phyloP scores from a whole-genome alignment of 2,329 filamentous ascomycete genomes.

The Colletotrichum tamarilloi region DNA sequence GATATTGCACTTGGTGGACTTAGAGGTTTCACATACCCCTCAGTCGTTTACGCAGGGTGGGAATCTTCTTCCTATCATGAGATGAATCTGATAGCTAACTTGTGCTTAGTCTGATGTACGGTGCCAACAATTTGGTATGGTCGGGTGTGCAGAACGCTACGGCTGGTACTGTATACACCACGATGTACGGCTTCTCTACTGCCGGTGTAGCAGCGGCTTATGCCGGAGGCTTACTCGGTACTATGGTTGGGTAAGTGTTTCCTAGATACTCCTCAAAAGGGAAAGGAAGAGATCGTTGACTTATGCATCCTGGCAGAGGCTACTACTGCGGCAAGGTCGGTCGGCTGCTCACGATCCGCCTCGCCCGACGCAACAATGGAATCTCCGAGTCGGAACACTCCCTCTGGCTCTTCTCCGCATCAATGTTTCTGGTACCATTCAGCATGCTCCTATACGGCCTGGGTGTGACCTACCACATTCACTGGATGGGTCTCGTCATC shows the following conservation, averaged over 20 bases:
- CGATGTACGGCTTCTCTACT: slow-evolving; percentile 43
- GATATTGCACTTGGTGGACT: slow-evolving; percentile 48
- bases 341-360: slow-evolving; percentile 50
- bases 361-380: slow-evolving; percentile 53
- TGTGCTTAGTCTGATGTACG: slow-evolving; percentile 38
- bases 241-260: slow-evolving; percentile 46
- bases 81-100: no score
- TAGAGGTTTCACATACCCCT: slow-evolving; percentile 43
- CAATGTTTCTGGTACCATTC: slow-evolving; percentile 50
- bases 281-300: not conserved
- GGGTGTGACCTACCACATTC: slow-evolving; percentile 42
- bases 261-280: not conserved
- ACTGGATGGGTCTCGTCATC: slow-evolving; percentile 45
- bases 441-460: slow-evolving; percentile 56
- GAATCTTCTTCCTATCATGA: not conserved
- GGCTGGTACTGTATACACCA: slow-evolving; percentile 45
- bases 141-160: slow-evolving; percentile 45
- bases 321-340: slow-evolving; percentile 48
- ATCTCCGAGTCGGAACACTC: slow-evolving; percentile 55
- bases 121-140: slow-evolving; percentile 47
- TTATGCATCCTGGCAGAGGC: slow-evolving; percentile 12
- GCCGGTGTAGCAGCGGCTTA: slow-evolving; percentile 39
- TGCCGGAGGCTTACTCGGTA: slow-evolving; percentile 51
- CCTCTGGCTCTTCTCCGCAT: slow-evolving; percentile 45
- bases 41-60: slow-evolving; percentile 52